These are phyloP conservation scores for Cladosporium colombiae DNA, from an alignment of 2,329 filamentous ascomycete species.

Conservation along the genomic window DNA sequence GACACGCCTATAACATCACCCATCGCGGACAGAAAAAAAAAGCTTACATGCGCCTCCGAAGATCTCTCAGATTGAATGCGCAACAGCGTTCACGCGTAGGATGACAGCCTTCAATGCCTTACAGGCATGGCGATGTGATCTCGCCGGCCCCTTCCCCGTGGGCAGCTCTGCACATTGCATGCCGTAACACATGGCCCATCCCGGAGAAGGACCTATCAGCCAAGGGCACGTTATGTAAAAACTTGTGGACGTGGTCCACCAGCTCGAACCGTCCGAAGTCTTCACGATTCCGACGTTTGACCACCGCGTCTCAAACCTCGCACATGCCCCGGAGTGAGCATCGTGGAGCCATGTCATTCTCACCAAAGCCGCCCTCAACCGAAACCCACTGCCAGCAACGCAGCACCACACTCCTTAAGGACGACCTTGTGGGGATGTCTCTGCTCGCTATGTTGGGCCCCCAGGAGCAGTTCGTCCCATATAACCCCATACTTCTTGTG, in stretches of 20 bases:
- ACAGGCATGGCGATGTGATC: neutral
- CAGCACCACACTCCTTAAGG: neutral
- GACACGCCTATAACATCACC: slow-evolving; percentile 1
- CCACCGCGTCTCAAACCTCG: slow-evolving; percentile 6
- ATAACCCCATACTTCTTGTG: slow-evolving; percentile 16
- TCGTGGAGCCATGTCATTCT: slow-evolving; percentile 8
- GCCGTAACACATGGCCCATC: neutral
- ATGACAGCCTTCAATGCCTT: neutral
- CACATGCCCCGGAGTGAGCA: neutral
- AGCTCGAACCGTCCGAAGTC: slow-evolving; percentile 8
- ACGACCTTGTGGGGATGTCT: neutral
- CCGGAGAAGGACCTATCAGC: slow-evolving; percentile 17
- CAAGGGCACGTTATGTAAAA: slow-evolving; percentile 14
- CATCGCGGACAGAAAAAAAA: slow-evolving; percentile 2
- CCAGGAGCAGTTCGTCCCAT: slow-evolving; percentile 7
- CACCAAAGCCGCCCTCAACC: slow-evolving; percentile 19
- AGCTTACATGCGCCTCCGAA: neutral
- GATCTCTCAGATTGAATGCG: neutral
- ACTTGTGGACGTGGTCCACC: slow-evolving; percentile 1
- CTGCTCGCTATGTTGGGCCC: neutral
- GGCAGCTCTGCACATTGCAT: slow-evolving; percentile 3
- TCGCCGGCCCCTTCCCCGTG: slow-evolving; percentile 5
- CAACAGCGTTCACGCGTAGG: neutral
- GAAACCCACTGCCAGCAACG: slow-evolving; percentile 1
- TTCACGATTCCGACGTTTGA: slow-evolving; percentile 6